These are phyloP conservation scores for Globisporangium camurandrum DNA, from an alignment of 352 stramenopile species.

Conservation along the genomic window DNA sequence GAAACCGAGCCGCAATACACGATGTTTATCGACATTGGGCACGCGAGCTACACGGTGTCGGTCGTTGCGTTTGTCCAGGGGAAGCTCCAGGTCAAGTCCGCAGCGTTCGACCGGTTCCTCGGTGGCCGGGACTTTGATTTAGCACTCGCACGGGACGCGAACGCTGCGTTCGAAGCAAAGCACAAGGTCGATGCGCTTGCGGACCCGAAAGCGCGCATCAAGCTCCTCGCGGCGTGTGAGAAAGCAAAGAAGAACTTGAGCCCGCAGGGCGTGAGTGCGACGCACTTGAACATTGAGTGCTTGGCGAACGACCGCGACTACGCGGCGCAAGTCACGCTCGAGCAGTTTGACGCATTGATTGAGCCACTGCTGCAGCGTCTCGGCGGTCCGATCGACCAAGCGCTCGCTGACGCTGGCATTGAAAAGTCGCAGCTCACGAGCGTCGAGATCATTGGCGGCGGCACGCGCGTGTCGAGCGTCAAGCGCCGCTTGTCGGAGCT, in stretches of 20 bases:
- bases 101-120: conserved; percentile 91
- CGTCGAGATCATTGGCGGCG: conserved; percentile 96
- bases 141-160: conserved; percentile 91
- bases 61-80: conserved; percentile 93
- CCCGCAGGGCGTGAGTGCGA: conserved; percentile 94
- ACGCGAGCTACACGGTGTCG: conserved; percentile 89
- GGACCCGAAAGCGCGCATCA: conserved; percentile 93
- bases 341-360: conserved; percentile 95
- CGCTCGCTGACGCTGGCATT: conserved; percentile 86
- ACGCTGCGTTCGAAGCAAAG: conserved; percentile 95
- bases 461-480: conserved; percentile 93
- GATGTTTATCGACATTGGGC: conserved; percentile 99
- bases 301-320: conserved; percentile 98
- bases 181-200: conserved; percentile 91
- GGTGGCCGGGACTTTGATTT: conserved; percentile 96
- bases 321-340: conserved; percentile 88
- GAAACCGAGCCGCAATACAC: conserved; percentile 92
- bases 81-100: conserved; percentile 93
- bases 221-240: conserved; percentile 96
- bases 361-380: conserved; percentile 82
- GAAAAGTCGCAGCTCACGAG: conserved; percentile 84
- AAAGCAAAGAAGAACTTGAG: conserved; percentile 99
- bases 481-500: conserved; percentile 91
- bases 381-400: conserved; percentile 75
- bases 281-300: conserved; percentile 96